Evolutionary conservation across 164 flowering plant species (phyloP).

Genomic region (Stephania japonica): DNA sequence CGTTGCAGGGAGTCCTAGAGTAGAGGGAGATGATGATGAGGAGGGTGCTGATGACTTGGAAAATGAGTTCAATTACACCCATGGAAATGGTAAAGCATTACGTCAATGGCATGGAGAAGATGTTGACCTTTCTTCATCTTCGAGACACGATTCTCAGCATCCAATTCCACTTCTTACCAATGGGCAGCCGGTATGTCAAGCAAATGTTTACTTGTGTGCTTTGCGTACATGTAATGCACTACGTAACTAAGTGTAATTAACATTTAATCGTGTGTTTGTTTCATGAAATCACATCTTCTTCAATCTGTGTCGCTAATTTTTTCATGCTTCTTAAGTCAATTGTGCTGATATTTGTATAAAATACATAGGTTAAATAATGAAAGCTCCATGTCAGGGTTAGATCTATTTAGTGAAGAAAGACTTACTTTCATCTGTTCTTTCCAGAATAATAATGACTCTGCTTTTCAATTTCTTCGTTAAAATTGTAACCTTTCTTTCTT

Average conservation of each 20-base stretch:
- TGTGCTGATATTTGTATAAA: background rate
- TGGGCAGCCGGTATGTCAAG: slow-evolving; percentile 60
- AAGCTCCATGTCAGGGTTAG: background rate
- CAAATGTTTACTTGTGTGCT: background rate
- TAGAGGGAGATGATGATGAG: slow-evolving; percentile 97
- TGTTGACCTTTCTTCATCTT: slow-evolving; percentile 69
- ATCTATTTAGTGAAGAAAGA: background rate
- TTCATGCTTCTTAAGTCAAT: background rate
- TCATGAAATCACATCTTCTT: background rate
- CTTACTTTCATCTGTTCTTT: background rate
- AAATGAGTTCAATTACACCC: slow-evolving; percentile 70
- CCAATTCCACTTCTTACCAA: slow-evolving; percentile 89
- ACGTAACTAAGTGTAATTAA: background rate
- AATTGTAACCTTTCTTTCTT: too few relatives aligned
- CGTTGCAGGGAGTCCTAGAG: slow-evolving; percentile 83
- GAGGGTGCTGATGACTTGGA: slow-evolving; percentile 92
- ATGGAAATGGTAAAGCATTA: slow-evolving; percentile 42
- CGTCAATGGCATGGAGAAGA: slow-evolving; percentile 78
- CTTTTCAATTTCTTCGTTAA: background rate
- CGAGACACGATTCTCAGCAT: slow-evolving; percentile 72
- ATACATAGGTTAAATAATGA: too few relatives aligned
- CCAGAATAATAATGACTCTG: background rate
- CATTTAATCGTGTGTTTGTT: background rate
- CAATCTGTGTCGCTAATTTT: background rate
- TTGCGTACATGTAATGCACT: background rate